Evolutionary conservation across 352 stramenopile genomes (phyloP), one percentile per base, ranked within the genome.

Genomic region (Pythium scleroteichum): DNA sequence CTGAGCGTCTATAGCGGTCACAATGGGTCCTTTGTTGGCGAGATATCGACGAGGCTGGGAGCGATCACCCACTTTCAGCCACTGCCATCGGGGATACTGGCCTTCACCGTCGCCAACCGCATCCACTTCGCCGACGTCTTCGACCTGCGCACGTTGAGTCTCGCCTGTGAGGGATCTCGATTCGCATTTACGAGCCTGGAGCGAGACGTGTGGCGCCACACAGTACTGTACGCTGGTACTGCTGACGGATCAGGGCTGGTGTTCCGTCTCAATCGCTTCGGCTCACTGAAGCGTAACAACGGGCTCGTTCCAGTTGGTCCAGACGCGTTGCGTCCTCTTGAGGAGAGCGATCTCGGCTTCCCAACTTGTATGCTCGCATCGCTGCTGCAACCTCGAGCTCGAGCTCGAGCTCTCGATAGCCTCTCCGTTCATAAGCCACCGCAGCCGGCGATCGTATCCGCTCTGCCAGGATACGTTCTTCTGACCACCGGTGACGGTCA

Each of bases 171-270:
- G 38, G 63, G 44, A 5, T 68, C 69, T 10, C 55, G 42, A 26
- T 49, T 69, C 26, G 42, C n/a, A 3, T 77, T 80, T 45, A 76
- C 66, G 4, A 77, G 66, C 22, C 20, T 80, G 1, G 55, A 70
- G 8, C 59, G 59, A 32, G 72, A 80, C 23, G 40, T 60, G 27
- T 80, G 62, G 72, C 69, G 66, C 3, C 55, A 68, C 24, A 55
- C 47, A 14, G 33, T 64, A 4, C 44, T 80, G 2, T 75, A 72
- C 41, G 69, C 60, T 2, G 69, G 72, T 12, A 78, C 72, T 7
- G 62, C 20, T 33, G 62, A 66, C 24, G 69, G 69, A 2, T 48
- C 55, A 22, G 69, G 32, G n/a, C 52, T 78, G 0, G 69, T 65
- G 10, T 80, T 78, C 54, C 62, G 50, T 1, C 57, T 80, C 42